phyloP scores from a whole-genome alignment of 495 filamentous ascomycete genomes.

The Hypoxylon intermedium region DNA sequence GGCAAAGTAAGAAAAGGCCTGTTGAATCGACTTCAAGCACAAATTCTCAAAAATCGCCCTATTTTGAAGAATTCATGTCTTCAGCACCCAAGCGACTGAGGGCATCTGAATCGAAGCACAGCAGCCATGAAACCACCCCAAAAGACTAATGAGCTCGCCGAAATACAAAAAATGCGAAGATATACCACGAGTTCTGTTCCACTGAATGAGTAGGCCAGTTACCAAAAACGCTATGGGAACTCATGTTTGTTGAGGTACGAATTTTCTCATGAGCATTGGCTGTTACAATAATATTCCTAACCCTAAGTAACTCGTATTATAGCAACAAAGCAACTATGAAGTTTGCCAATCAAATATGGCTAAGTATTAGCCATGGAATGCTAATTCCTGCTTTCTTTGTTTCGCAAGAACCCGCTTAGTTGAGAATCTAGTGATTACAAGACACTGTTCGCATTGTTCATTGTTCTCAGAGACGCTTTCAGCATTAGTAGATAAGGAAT shows the following conservation, averaged over 20 bases:
- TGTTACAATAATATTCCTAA: too few species aligned
- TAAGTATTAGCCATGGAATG: too few species aligned
- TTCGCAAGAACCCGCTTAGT: not conserved
- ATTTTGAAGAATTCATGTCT: not conserved
- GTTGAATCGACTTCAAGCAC: not conserved
- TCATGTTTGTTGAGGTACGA: too few species aligned
- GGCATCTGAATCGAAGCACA: not conserved
- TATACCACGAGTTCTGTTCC: too few species aligned
- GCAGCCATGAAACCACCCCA: not conserved
- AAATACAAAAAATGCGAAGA: not conserved
- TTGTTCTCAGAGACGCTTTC: not conserved
- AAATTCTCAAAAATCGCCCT: constrained; percentile 1
- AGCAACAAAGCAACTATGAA: not conserved
- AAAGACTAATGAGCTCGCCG: not conserved
- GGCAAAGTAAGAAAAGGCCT: constrained; percentile 1
- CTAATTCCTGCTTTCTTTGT: not conserved
- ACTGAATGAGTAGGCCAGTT: too few species aligned
- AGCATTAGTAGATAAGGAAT: not conserved
- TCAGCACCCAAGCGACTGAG: constrained; percentile 1
- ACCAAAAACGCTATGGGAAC: too few species aligned
- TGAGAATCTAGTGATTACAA: not conserved
- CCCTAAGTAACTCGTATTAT: not conserved
- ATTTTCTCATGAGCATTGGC: too few species aligned
- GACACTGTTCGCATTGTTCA: not conserved
- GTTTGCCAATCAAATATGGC: not conserved